Percentiles rank a stretch among this genome's conserved stretches.
Conservation (phyloP, 768 basidiomycete genomes). For the Trametes meyenii region DNA sequence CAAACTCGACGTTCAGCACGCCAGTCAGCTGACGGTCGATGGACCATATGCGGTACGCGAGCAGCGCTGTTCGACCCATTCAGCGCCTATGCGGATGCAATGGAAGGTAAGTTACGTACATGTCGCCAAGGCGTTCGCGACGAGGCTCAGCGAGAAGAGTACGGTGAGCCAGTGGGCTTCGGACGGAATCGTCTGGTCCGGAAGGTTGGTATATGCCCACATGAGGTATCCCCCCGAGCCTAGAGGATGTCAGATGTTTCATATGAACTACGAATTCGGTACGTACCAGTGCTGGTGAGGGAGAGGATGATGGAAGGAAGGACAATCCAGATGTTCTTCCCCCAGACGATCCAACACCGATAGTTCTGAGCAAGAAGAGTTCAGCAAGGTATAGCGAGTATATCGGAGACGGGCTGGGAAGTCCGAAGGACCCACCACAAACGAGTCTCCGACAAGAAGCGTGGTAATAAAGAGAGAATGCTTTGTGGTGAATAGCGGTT, state of each 20-base stretch:
- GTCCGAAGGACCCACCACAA: slow-evolving; percentile 12
- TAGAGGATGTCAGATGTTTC: neutral
- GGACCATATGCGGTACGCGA: slow-evolving; percentile 20
- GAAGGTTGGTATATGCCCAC: slow-evolving; percentile 7
- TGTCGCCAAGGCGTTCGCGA: slow-evolving; percentile 8
- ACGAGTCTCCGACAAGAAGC: slow-evolving; percentile 14
- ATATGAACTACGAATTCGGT: too few species aligned
- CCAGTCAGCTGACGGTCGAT: slow-evolving; percentile 1
- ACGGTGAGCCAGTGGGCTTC: slow-evolving; percentile 8
- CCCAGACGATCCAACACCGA: slow-evolving; percentile 20
- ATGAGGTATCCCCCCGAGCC: slow-evolving; percentile 7
- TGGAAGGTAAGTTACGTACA: neutral
- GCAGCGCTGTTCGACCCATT: slow-evolving; percentile 6
- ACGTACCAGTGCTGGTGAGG: slow-evolving; percentile 6
- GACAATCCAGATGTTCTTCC: slow-evolving; percentile 15
- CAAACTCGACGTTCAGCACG: neutral
- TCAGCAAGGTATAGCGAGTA: neutral
- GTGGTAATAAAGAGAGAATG: slow-evolving; percentile 14
- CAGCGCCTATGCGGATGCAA: neutral
- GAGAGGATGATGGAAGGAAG: neutral
- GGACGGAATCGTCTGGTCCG: neutral
- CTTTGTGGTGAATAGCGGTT: slow-evolving; percentile 18
- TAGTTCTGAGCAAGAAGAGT: slow-evolving; percentile 2
- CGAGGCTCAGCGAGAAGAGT: slow-evolving; percentile 10
- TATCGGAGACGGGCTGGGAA: too few species aligned